These are phyloP conservation scores for Ganoderma lucidum DNA, from an alignment of 1,284 basidiomycete genomes.

Conservation along the genomic window DNA sequence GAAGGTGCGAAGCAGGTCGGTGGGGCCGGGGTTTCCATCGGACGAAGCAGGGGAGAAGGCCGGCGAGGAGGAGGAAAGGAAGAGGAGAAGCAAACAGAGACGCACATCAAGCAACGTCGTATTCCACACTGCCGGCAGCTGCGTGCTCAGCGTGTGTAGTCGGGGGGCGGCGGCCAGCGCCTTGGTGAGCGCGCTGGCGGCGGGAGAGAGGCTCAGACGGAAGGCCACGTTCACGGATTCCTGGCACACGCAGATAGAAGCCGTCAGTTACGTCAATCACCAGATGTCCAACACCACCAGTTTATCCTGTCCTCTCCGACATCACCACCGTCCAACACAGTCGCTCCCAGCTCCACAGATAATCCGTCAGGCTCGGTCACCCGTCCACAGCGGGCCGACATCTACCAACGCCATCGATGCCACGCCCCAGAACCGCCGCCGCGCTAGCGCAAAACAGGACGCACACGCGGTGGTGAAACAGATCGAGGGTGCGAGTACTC, in stretches of 20 bases:
- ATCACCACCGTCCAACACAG: conserved; percentile 5
- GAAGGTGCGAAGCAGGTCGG: neutral
- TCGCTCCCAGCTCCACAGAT: neutral
- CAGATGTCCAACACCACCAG: conserved; percentile 5
- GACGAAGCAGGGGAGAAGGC: conserved; percentile 3
- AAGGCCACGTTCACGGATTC: conserved; percentile 57
- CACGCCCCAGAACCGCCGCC: neutral
- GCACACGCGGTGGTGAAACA: neutral
- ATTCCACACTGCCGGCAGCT: conserved; percentile 42
- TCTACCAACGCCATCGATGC: neutral
- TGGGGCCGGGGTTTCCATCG: neutral
- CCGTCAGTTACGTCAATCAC: conserved; percentile 26
- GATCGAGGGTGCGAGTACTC: conserved; percentile 32
- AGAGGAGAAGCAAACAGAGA: conserved; percentile 13
- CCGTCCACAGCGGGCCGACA: neutral
- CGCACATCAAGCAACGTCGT: conserved; percentile 39
- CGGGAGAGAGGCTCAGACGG: conserved; percentile 46
- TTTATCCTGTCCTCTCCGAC: conserved; percentile 22
- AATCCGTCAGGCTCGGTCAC: neutral
- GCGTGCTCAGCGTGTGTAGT: conserved; percentile 38
- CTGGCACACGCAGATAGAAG: conserved; percentile 38
- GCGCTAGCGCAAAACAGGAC: neutral
- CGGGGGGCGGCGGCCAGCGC: conserved; percentile 38
- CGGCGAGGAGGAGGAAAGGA: conserved; percentile 12
- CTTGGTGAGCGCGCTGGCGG: conserved; percentile 34